Evolutionary conservation across 495 filamentous ascomycete genomes (phyloP).

Genomic region (Talaromyces ruber): DNA sequence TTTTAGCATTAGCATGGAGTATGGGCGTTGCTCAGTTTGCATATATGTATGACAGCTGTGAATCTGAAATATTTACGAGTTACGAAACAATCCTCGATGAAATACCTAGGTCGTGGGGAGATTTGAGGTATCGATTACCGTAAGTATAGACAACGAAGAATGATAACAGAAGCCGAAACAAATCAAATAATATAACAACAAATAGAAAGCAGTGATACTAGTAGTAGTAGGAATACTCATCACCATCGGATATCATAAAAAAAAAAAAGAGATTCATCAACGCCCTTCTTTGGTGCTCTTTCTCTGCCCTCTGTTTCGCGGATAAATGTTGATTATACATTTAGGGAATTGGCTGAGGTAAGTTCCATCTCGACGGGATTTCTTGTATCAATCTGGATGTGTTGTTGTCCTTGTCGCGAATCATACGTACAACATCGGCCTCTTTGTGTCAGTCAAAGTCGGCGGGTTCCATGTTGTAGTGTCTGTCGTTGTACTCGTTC

Average conservation of each 20-base stretch:
- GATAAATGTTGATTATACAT: neutral
- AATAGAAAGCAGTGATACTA: neutral
- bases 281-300: neutral
- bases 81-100: neutral
- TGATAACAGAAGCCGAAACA: constrained; percentile 3
- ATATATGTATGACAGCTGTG: neutral
- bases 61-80: neutral
- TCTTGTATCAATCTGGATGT: neutral
- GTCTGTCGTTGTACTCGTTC: neutral
- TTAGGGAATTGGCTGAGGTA: neutral
- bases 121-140: neutral
- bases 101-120: neutral
- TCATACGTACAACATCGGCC: neutral
- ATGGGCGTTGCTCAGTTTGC: neutral
- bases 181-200: constrained; percentile 3
- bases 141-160: neutral
- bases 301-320: neutral
- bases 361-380: neutral
- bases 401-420: neutral
- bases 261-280: neutral
- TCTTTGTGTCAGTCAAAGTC: neutral
- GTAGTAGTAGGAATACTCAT: neutral
- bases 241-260: neutral
- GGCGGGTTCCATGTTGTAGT: neutral
- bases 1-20: neutral